Evolutionary conservation across 2,329 filamentous ascomycete genomes (phyloP), one percentile per base, ranked within the genome.

Genomic region (Arthrinium phaeospermum): DNA sequence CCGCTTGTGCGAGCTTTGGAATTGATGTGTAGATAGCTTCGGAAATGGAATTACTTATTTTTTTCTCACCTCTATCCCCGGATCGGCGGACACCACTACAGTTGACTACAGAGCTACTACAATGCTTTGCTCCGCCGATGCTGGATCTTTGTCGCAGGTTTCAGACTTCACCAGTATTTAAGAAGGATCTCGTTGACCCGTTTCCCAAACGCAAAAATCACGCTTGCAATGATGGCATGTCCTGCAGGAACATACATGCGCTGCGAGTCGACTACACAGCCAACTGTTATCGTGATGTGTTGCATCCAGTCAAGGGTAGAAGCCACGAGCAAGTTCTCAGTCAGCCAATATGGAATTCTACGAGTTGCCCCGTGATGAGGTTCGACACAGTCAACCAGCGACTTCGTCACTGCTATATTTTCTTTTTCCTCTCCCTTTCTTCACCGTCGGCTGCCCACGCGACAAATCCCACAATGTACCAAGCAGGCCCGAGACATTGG

Each of bases 1-100:
- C 34, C 57, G 34, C 30, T 22, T 64, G 57, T 41, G 57, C 57
- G 34, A 64, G 57, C 57, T 64, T 64, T 64, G 34, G 22, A 64
- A 64, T 41, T 64, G 34, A 64, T 64, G 57, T 64, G 57, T 64
- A 64, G 57, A 64, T 64, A 64, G 57, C 57, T 64, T 64, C 10
- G 57, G 34, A 64, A 57, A 64, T 64, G 57, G 34, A 64, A 41
- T 41, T 64, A 41, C 34, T 64, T 64, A 64, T 41, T n/a, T 37
- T 61, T 61, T 61, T 61, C 22, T 22, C 27, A 57, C 19, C 19
- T 61, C 37, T 4, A 37, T 24, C 34, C 10, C n/a, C n/a, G 19
- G n/a, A n/a, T 49, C 22, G 19, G 57, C 22, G 3, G 3, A 5
- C 41, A 19, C 1, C 24, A 14, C 14, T 30, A 30, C 51, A 8